Base-by-base conservation (phyloP, 352 stramenopile genomes). In the Phytophthora parvispora region DNA sequence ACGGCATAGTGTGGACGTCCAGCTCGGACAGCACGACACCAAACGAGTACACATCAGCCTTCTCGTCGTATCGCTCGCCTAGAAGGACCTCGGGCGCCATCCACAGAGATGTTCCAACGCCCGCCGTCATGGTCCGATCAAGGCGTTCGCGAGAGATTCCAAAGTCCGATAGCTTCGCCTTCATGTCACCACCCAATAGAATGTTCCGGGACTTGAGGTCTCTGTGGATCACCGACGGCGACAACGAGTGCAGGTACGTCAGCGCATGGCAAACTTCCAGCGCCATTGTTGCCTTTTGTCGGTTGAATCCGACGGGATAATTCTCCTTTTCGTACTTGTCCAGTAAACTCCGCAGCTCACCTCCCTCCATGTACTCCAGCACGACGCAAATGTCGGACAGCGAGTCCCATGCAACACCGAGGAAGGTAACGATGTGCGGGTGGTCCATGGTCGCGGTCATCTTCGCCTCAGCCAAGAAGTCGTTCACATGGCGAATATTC, bases 91-190 rank as follows among this genome's bases (percentile, higher is more conserved):
- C 85, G 0, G 85, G 83, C 6, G 85, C 81, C 28, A 83, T 74
- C 85, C 85, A 91, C 22, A 83, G 75, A 6, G 80, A 83, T 0
- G 85, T 93, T 3, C 83, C 85, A n/a, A 87, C 72, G 9, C 74
- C 68, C 12, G 67, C 58, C 2, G 69, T 84, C 78, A 87, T 86
- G 3, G 67, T 79, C 3, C 70, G 38, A 4, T 75, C 66, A 1
- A 70, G 49, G 22, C 60, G 57, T 29, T 67, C 50, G 6, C 72
- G 61, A 10, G 78, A 88, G 15, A 92, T 74, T 6, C 84, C 84
- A 65, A 90, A 92, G 67, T 92, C 84, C 0, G 78, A 87, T 24
- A 92, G 65, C 51, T 92, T 92, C 8, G 84, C 81, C 20, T 78
- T 74, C 60, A 83, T 45, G 18, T 77, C 60, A 6, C 70, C 45